A percentile compares a stretch with the other conserved stretches of the same genome.
Conservation (phyloP, 2,329 filamentous ascomycete genomes). For the Fusarium sp. region DNA sequence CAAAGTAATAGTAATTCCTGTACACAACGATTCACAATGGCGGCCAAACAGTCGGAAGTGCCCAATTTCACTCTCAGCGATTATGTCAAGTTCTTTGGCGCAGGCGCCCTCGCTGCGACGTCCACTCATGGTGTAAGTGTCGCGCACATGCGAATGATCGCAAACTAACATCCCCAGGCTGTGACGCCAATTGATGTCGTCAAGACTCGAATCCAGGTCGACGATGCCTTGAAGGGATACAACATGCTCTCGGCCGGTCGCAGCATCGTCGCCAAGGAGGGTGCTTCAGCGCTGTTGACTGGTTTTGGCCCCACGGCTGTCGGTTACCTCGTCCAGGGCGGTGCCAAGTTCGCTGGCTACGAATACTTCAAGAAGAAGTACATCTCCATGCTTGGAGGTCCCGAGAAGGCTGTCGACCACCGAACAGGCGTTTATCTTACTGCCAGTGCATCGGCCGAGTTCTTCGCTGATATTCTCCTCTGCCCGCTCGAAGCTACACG, state of each 20-base stretch:
- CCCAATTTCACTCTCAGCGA: constrained; percentile 57
- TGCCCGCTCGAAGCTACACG: constrained; percentile 89
- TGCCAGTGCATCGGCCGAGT: constrained; percentile 74
- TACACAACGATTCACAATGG: constrained; percentile 28
- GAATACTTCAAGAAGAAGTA: constrained; percentile 94
- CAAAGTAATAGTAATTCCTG: constrained; percentile 8
- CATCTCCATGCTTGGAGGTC: constrained; percentile 73
- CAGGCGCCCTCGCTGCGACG: constrained; percentile 64
- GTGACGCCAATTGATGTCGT: constrained; percentile 73
- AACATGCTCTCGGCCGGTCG: constrained; percentile 84
- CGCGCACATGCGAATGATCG: constrained; percentile 1
- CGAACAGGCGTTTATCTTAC: constrained; percentile 76
- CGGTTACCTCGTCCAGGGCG: constrained; percentile 90
- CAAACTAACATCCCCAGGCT: constrained; percentile 52
- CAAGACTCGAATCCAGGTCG: constrained; percentile 92
- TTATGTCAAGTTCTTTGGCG: constrained; percentile 65
- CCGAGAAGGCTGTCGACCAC: constrained; percentile 56
- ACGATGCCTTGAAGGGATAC: constrained; percentile 84
- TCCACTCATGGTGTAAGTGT: constrained; percentile 61
- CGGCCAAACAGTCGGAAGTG: constrained; percentile 46
- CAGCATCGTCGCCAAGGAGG: constrained; percentile 82
- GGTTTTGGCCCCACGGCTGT: constrained; percentile 87
- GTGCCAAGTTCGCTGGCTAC: constrained; percentile 91
- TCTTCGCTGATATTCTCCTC: constrained; percentile 82
- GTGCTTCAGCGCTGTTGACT: constrained; percentile 81